Conservation (phyloP, 2,329 filamentous ascomycete species). For the Venturia carpophila region DNA sequence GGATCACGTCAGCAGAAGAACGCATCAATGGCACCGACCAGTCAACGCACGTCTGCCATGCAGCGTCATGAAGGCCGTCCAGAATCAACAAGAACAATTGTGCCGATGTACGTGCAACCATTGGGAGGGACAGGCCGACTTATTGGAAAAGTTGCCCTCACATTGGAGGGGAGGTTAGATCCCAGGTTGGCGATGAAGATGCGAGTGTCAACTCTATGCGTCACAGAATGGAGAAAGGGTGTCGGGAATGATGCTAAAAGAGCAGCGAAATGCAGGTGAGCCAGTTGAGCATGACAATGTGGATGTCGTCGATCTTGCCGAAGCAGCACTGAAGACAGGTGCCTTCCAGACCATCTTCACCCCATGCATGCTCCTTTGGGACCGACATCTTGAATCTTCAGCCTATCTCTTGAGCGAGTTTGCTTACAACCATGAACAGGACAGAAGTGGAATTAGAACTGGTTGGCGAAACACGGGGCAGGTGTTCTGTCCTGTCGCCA, state of each 20-base stretch:
- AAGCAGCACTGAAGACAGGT: not conserved
- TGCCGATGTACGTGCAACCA: constrained; percentile 57
- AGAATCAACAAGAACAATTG: constrained; percentile 87
- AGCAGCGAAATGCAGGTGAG: not conserved
- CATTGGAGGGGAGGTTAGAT: not conserved
- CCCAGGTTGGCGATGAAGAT: not conserved
- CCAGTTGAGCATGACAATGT: not conserved
- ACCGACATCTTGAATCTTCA: not conserved
- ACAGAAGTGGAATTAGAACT: no score
- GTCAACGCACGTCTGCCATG: constrained; percentile 85
- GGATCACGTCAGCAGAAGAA: constrained; percentile 19
- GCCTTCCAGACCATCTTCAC: not conserved
- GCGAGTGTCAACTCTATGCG: not conserved
- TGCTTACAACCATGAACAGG: no score
- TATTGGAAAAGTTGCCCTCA: not conserved
- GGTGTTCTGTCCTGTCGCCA: no score
- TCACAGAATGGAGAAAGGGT: not conserved
- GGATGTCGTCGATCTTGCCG: not conserved
- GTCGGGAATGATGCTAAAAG: not conserved
- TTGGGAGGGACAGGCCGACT: not conserved
- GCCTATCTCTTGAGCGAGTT: no score
- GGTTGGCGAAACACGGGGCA: no score
- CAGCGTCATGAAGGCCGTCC: constrained; percentile 81
- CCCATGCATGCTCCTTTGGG: not conserved
- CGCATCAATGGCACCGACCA: constrained; percentile 47